A percentile compares a stretch with the other conserved stretches of the same genome.
phyloP scores from a whole-genome alignment of 2,329 filamentous ascomycete genomes.

The Pseudovirgaria hyperparasitica region DNA sequence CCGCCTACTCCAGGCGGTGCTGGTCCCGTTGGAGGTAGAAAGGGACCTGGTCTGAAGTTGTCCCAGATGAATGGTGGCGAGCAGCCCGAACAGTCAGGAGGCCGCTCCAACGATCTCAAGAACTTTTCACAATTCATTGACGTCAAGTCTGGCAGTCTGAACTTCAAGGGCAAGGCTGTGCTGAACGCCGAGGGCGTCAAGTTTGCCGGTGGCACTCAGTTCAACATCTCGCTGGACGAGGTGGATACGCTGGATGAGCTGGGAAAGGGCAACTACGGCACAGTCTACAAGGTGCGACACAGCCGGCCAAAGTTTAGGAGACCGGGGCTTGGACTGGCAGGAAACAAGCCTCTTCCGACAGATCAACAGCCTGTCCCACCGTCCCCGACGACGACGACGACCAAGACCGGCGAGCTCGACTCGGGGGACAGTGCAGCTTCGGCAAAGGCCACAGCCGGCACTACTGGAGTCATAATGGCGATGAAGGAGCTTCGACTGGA shows the following conservation, averaged over 20 bases:
- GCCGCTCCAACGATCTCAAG: slow-evolving; percentile 39
- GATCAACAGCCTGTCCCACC: slow-evolving; percentile 18
- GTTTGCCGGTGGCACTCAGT: slow-evolving; percentile 78
- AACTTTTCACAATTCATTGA: slow-evolving; percentile 77
- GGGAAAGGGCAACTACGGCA: slow-evolving; percentile 96
- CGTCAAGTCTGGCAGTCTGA: slow-evolving; percentile 78
- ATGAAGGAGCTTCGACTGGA: slow-evolving; percentile 98
- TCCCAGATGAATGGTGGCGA: slow-evolving; percentile 29
- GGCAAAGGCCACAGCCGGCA: slow-evolving; percentile 31
- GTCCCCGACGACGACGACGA: slow-evolving; percentile 20
- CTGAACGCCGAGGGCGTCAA: slow-evolving; percentile 84
- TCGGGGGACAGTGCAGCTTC: slow-evolving; percentile 22
- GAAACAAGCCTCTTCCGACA: slow-evolving; percentile 43
- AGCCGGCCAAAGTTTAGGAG: slow-evolving; percentile 53
- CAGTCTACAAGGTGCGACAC: slow-evolving; percentile 92
- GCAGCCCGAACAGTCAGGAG: slow-evolving; percentile 12
- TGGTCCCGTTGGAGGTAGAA: slow-evolving; percentile 20
- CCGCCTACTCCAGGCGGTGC: slow-evolving; percentile 25
- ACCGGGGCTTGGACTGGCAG: slow-evolving; percentile 46
- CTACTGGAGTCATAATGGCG: slow-evolving; percentile 77
- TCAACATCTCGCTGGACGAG: slow-evolving; percentile 91
- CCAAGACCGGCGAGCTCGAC: slow-evolving; percentile 16
- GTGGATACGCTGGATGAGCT: slow-evolving; percentile 87
- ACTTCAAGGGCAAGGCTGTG: slow-evolving; percentile 83
- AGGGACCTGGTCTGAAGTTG: slow-evolving; percentile 30